Evolutionary conservation across 306 rosid species (phyloP).

Genomic region (Cucurbita pepo): DNA sequence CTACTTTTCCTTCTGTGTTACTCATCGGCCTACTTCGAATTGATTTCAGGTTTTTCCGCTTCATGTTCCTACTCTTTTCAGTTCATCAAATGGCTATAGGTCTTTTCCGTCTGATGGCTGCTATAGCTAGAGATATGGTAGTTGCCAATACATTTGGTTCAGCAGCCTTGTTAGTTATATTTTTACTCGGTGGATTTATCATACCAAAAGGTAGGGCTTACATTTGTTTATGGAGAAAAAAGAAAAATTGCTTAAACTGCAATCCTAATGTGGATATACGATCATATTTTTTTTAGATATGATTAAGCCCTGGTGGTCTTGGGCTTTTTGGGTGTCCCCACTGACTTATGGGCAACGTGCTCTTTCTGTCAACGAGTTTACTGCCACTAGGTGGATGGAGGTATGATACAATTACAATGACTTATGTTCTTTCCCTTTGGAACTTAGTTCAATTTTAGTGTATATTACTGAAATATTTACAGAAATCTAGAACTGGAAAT

Average conservation of each 20-base stretch:
- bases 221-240: background rate
- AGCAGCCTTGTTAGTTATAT: slow-evolving; percentile 51
- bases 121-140: slow-evolving; percentile 68
- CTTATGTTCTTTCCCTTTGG: too few species aligned
- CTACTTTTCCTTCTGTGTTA: background rate
- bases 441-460: too few species aligned
- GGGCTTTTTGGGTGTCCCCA: slow-evolving; percentile 88
- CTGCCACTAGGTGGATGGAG: slow-evolving; percentile 72
- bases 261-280: background rate
- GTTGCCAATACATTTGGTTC: slow-evolving; percentile 80
- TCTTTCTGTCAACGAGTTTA: slow-evolving; percentile 64
- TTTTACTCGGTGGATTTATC: slow-evolving; percentile 74
- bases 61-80: slow-evolving; percentile 48
- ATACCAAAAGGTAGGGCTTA: slow-evolving; percentile 54
- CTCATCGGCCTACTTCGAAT: background rate
- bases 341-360: slow-evolving; percentile 71
- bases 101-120: slow-evolving; percentile 73
- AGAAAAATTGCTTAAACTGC: background rate
- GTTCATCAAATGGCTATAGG: slow-evolving; percentile 93
- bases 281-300: slow-evolving; percentile 25
- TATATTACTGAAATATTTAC: slow-evolving; percentile 4
- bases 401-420: slow-evolving; percentile 18
- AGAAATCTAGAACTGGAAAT: slow-evolving; percentile 36
- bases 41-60: slow-evolving; percentile 69
- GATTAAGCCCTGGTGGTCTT: slow-evolving; percentile 75